Evolutionary conservation across 208 protist genomes (phyloP), one percentile per base, ranked within the genome.

Genomic region (Leishmania martiniquensis): DNA sequence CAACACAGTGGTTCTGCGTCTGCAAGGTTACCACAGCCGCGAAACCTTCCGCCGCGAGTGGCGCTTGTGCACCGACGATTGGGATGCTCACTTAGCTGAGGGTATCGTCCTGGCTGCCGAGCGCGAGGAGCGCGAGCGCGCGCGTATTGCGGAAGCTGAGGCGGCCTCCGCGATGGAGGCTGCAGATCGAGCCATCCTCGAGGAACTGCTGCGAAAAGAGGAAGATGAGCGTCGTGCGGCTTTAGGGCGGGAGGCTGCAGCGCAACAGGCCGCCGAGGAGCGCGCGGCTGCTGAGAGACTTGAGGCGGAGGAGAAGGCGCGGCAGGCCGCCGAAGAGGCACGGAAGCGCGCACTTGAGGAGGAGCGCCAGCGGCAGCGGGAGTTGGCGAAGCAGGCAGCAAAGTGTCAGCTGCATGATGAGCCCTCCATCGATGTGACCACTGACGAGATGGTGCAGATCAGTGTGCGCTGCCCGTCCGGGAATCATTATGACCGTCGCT

Each of bases 41-140:
- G 88, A 86, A 42, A 85, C 82, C 44, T 80, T 96, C 6, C 81
- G 94, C 37, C 51, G 68, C 25, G 85, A 94, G 72, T 93, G 89
- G 83, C 69, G 65, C 12, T 60, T 68, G 15, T 89, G 86, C 72
- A 89, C 83, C n/a, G 84, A 87, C 49, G 76, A 82, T 39, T 97
- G 90, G 89, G 91, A 95, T 79, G 81, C 85, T 7, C 70, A 73
- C 29, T 44, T 94, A 22, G 91, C 89, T 29, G 85, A 94, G 84
- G 92, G 93, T 67, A 72, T 95, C 47, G 78, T 77, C 73, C 59
- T 89, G n/a, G 82, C 84, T 34, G 67, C 80, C 39, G 93, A 97
- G 75, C 89, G 90, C 2, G 85, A 92, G 72, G 72, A 69, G 65
- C 87, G 90, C n/a, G 85, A 94, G 85, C 81, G 74, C 62, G 75